phyloP scores from a whole-genome alignment of 345 rosid genomes.

The Salix brachista region DNA sequence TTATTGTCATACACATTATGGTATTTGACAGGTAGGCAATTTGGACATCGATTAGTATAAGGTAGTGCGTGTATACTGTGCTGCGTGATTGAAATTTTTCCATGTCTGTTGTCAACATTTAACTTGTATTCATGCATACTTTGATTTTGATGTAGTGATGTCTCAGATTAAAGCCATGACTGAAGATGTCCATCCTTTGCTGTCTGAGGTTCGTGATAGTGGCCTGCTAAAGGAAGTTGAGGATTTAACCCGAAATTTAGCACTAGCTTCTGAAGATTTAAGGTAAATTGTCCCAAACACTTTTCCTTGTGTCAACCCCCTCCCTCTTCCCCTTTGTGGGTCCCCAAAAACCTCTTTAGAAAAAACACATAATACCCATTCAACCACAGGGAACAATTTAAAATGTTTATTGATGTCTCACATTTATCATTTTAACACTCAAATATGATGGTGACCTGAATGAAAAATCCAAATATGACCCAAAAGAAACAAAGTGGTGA shows the following conservation, averaged over 20 bases:
- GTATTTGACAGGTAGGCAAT: not conserved
- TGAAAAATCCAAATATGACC: not conserved
- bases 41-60: not conserved
- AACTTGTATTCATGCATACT: slow-evolving; percentile 43
- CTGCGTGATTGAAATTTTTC: not conserved
- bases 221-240: slow-evolving; percentile 92
- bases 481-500: not conserved
- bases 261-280: slow-evolving; percentile 82
- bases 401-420: not conserved
- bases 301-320: not conserved
- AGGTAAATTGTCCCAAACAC: slow-evolving; percentile 42
- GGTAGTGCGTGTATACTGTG: not conserved
- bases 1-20: not conserved
- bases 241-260: slow-evolving; percentile 71
- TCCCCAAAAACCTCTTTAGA: not conserved
- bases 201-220: slow-evolving; percentile 76
- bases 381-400: not conserved
- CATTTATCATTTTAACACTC: not conserved
- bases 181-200: slow-evolving; percentile 92
- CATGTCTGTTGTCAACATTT: not conserved
- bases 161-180: slow-evolving; percentile 98
- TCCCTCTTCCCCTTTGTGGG: not conserved
- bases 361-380: not conserved
- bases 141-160: slow-evolving; percentile 64
- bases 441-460: not conserved